Conservation (phyloP, 1,284 basidiomycete genomes). For the Cryptococcus maquisensis region DNA sequence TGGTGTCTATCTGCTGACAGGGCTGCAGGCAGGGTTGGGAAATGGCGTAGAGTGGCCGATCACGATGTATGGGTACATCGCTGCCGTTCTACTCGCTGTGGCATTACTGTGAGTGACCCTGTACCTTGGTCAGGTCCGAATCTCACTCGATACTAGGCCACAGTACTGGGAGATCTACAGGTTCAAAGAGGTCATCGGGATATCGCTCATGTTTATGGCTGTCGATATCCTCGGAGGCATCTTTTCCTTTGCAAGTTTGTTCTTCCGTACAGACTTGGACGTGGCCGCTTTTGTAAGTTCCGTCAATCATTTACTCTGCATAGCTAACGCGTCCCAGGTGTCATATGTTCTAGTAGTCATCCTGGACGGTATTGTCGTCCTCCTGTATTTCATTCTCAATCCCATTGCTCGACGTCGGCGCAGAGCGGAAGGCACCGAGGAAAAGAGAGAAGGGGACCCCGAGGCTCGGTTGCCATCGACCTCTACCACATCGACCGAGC, state of each 20-base stretch:
- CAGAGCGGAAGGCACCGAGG: constrained; percentile 3
- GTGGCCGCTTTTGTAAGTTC: constrained; percentile 60
- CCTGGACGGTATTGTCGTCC: constrained; percentile 59
- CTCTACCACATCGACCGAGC: not conserved
- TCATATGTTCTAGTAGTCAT: constrained; percentile 51
- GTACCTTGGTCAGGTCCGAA: not conserved
- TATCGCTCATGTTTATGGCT: constrained; percentile 65
- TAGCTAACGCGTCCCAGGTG: constrained; percentile 15
- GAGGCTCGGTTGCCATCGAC: too few relatives aligned
- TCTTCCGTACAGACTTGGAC: constrained; percentile 65
- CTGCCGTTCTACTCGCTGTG: constrained; percentile 59
- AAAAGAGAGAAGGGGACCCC: too few relatives aligned
- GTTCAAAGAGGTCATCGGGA: constrained; percentile 65
- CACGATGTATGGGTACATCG: constrained; percentile 62
- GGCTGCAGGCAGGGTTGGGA: constrained; percentile 48
- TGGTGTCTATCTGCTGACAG: constrained; percentile 10
- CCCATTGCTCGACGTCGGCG: constrained; percentile 50
- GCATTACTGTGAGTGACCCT: constrained; percentile 56
- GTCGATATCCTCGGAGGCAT: constrained; percentile 69
- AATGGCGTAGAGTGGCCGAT: constrained; percentile 54
- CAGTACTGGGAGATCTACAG: constrained; percentile 66
- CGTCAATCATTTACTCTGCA: constrained; percentile 22
- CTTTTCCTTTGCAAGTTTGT: constrained; percentile 64
- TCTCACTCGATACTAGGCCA: constrained; percentile 37
- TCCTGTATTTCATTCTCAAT: constrained; percentile 62